A percentile compares a stretch with the other conserved stretches of the same genome.
Conservation (phyloP, 2,329 filamentous ascomycete genomes). For the Monilinia polystroma region DNA sequence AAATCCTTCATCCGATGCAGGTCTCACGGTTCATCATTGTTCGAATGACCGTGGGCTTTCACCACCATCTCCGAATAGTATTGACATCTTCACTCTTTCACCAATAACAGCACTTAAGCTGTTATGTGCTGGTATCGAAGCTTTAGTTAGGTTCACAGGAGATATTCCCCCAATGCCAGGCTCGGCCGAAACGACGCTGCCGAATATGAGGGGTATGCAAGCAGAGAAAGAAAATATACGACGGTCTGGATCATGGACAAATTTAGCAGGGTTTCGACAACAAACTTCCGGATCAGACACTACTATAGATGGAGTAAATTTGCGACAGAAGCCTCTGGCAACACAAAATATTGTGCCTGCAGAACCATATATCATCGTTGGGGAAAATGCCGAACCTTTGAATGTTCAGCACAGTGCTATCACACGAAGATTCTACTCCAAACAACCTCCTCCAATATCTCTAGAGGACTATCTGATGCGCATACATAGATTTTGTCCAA, state of each 20-base stretch:
- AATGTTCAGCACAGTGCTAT: slow-evolving; percentile 81
- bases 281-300: slow-evolving; percentile 39
- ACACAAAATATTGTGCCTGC: slow-evolving; percentile 32
- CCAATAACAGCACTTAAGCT: slow-evolving; percentile 75
- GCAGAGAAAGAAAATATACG: slow-evolving; percentile 61
- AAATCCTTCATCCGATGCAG: slow-evolving; percentile 37
- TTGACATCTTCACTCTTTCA: slow-evolving; percentile 72
- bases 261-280: slow-evolving; percentile 37
- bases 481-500: slow-evolving; percentile 86
- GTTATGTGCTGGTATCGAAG: slow-evolving; percentile 70
- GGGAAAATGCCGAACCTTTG: slow-evolving; percentile 69
- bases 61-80: slow-evolving; percentile 42
- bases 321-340: slow-evolving; percentile 43
- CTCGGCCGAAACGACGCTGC: slow-evolving; percentile 60
- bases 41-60: slow-evolving; percentile 34
- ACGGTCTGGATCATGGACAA: slow-evolving; percentile 54
- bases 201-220: slow-evolving; percentile 63
- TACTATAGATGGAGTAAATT: slow-evolving; percentile 56
- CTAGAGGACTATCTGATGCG: slow-evolving; percentile 82
- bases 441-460: slow-evolving; percentile 77
- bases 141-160: slow-evolving; percentile 51
- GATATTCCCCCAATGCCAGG: slow-evolving; percentile 73
- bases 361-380: slow-evolving; percentile 58
- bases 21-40: slow-evolving; percentile 32
- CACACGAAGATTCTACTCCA: slow-evolving; percentile 90